These are phyloP conservation scores for Pseudozyma tsukubaensis DNA, from an alignment of 1,284 basidiomycete species.

Conservation along the genomic window DNA sequence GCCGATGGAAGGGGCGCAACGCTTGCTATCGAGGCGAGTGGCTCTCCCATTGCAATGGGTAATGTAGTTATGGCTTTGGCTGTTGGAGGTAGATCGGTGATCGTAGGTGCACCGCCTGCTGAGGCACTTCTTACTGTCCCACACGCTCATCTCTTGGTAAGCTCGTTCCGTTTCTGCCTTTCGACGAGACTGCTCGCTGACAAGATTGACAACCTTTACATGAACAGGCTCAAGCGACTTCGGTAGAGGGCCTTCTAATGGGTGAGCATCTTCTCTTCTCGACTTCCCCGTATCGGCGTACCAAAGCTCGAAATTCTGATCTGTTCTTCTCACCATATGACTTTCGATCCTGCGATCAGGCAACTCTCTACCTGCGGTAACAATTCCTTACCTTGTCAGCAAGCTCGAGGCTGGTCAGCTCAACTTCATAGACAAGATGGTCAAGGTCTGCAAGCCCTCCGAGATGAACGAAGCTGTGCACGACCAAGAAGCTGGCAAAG, in stretches of 20 bases:
- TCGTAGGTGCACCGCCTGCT: constrained; percentile 19
- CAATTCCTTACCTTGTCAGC: constrained; percentile 31
- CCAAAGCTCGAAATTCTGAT: background rate
- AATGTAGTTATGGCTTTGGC: constrained; percentile 20
- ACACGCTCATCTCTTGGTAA: constrained; percentile 18
- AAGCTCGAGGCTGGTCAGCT: constrained; percentile 38
- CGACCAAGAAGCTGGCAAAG: constrained; percentile 33
- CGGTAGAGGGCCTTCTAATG: constrained; percentile 33
- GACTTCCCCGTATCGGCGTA: background rate
- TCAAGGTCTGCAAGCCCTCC: constrained; percentile 33
- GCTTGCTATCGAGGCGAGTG: constrained; percentile 25
- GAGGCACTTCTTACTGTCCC: constrained; percentile 14
- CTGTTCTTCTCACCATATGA: too few relatives aligned
- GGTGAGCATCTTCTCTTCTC: constrained; percentile 4
- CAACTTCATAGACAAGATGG: constrained; percentile 27
- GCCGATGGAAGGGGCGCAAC: constrained; percentile 26
- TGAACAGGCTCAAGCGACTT: constrained; percentile 20
- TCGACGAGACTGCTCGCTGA: too few relatives aligned
- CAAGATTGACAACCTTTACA: background rate
- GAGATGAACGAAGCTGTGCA: constrained; percentile 33
- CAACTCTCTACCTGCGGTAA: constrained; percentile 29
- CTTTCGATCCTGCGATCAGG: constrained; percentile 4
- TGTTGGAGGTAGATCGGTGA: constrained; percentile 17
- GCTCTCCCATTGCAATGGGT: constrained; percentile 12
- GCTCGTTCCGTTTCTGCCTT: background rate